phyloP scores from a whole-genome alignment of 768 basidiomycete species.

The Kwoniella mangroviensis region DNA sequence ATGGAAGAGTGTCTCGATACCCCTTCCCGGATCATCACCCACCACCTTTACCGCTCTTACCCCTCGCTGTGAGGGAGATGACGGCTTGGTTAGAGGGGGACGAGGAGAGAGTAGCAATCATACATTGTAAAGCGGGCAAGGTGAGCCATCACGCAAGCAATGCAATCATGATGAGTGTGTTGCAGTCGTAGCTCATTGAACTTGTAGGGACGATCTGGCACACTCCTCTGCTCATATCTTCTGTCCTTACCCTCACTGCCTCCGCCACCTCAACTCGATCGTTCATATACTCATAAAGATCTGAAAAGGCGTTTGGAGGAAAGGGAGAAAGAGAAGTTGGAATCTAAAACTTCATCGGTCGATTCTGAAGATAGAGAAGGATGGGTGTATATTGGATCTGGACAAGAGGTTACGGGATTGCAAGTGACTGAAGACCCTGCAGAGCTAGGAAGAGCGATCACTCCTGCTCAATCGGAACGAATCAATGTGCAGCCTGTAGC shows the following conservation, averaged over 20 bases:
- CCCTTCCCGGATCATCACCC: conserved; percentile 93
- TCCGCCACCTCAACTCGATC: conserved; percentile 62
- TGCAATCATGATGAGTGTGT: neutral
- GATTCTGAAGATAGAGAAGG: conserved; percentile 29
- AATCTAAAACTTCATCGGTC: conserved; percentile 23
- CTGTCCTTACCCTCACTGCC: conserved; percentile 66
- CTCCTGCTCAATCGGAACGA: conserved; percentile 24
- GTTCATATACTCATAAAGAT: conserved; percentile 63
- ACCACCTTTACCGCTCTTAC: conserved; percentile 75
- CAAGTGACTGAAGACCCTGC: conserved; percentile 15
- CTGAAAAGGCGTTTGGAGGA: conserved; percentile 61
- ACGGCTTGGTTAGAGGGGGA: conserved; percentile 71
- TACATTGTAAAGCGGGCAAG: conserved; percentile 81
- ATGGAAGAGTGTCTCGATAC: conserved; percentile 76
- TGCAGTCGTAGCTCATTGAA: conserved; percentile 56
- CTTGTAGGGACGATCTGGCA: conserved; percentile 84
- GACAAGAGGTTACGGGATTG: conserved; percentile 9
- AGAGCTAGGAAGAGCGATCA: conserved; percentile 11
- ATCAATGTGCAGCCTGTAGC: conserved; percentile 25
- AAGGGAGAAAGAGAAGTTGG: conserved; percentile 60
- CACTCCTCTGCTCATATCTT: conserved; percentile 80
- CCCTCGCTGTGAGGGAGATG: conserved; percentile 76
- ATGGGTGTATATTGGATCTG: conserved; percentile 25
- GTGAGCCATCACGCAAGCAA: conserved; percentile 19
- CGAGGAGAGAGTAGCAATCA: conserved; percentile 71